phyloP scores from a whole-genome alignment of 495 filamentous ascomycete species.

The Trichoderma erinaceum region DNA sequence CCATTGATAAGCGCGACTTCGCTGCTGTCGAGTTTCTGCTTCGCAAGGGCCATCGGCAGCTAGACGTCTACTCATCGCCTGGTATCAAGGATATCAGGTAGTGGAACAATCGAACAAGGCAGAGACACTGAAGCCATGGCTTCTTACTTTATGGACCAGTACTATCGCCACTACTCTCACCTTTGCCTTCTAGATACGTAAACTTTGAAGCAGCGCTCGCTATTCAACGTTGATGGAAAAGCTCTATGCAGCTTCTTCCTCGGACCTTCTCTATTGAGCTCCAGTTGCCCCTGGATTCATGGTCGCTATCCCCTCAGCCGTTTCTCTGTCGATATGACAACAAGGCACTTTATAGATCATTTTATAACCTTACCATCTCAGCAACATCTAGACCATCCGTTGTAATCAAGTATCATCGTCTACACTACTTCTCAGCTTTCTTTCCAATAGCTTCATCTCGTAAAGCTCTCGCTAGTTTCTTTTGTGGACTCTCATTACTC shows the following conservation, averaged over 20 bases:
- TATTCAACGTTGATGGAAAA: too few species aligned
- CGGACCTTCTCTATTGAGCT: background rate
- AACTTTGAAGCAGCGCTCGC: too few species aligned
- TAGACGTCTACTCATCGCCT: constrained; percentile 77
- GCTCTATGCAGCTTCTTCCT: background rate
- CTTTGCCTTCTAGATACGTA: too few species aligned
- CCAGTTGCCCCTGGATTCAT: background rate
- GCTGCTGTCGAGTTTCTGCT: constrained; percentile 79
- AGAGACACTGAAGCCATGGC: background rate
- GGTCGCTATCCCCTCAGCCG: background rate
- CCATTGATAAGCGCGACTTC: constrained; percentile 83
- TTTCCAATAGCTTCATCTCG: constrained; percentile 8
- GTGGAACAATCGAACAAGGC: constrained; percentile 21
- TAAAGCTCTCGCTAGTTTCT: background rate
- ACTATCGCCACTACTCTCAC: too few species aligned
- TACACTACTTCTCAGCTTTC: background rate
- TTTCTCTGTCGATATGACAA: background rate
- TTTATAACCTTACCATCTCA: background rate
- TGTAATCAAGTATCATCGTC: background rate
- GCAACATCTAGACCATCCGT: background rate
- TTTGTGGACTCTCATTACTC: background rate
- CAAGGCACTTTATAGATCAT: background rate
- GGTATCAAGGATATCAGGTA: constrained; percentile 73
- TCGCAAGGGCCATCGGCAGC: constrained; percentile 74
- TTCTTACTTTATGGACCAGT: background rate